phyloP scores from a whole-genome alignment of 2,329 filamentous ascomycete genomes.

The Beauveria scarabaeidicola region DNA sequence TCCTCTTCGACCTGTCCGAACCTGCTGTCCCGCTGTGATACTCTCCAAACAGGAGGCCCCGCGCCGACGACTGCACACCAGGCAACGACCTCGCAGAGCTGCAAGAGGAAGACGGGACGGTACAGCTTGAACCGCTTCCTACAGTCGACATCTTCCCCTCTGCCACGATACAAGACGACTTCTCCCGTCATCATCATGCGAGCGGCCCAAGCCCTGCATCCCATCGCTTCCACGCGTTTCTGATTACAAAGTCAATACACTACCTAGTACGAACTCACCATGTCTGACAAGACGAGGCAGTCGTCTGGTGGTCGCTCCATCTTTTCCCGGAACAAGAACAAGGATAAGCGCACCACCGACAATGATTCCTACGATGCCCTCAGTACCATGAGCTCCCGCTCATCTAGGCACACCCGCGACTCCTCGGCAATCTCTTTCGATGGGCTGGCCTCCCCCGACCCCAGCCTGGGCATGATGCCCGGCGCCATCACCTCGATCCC shows the following conservation, averaged over 20 bases:
- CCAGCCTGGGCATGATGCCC: constrained; percentile 63
- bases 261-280: constrained; percentile 32
- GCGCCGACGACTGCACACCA: neutral
- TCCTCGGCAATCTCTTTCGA: constrained; percentile 67
- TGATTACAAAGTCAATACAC: neutral
- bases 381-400: constrained; percentile 56
- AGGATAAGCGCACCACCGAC: constrained; percentile 54
- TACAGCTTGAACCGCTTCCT: neutral
- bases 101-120: neutral
- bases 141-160: neutral
- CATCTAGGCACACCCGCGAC: constrained; percentile 66
- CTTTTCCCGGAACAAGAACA: constrained; percentile 84
- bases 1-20: neutral
- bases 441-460: constrained; percentile 53
- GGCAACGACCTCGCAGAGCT: neutral
- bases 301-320: constrained; percentile 69
- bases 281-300: constrained; percentile 71
- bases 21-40: neutral
- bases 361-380: constrained; percentile 53
- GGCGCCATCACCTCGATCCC: constrained; percentile 83
- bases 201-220: constrained; percentile 30
- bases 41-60: neutral
- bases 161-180: constrained; percentile 5
- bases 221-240: constrained; percentile 26
- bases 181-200: constrained; percentile 27